A percentile compares a stretch with the other conserved stretches of the same genome.
Evolutionary conservation across 345 rosid species (phyloP).

Genomic region (Raphanus raphanistrum): DNA sequence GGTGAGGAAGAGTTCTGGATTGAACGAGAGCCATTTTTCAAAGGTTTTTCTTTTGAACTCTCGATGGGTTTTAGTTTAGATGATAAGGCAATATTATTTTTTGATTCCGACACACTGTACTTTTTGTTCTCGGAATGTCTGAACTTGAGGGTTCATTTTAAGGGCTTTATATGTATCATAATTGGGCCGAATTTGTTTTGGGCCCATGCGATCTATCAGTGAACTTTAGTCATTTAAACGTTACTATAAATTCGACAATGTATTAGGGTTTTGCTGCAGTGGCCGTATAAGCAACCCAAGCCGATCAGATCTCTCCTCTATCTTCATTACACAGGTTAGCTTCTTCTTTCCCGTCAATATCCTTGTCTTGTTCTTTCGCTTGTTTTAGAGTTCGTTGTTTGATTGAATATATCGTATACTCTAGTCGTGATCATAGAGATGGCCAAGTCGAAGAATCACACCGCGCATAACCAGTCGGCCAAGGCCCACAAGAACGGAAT

Average conservation of each 20-base stretch:
- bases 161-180: background rate
- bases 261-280: background rate
- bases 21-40: conserved; percentile 61
- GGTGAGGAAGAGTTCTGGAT: conserved; percentile 24
- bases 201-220: background rate
- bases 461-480: conserved; percentile 96
- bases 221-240: background rate
- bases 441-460: conserved; percentile 99
- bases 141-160: background rate
- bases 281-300: conserved; percentile 4
- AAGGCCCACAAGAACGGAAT: conserved; percentile 98
- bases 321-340: conserved; percentile 12
- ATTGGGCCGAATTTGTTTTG: background rate
- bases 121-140: background rate
- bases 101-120: background rate
- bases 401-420: background rate
- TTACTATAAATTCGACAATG: background rate
- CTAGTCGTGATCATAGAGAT: conserved; percentile 45
- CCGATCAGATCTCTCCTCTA: conserved; percentile 21
- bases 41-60: background rate
- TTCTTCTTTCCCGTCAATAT: background rate
- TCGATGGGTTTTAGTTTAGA: conserved; percentile 3
- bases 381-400: background rate
- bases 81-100: background rate
- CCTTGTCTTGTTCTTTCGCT: background rate